phyloP scores from a whole-genome alignment of 345 rosid species.

The Linum lewisii region DNA sequence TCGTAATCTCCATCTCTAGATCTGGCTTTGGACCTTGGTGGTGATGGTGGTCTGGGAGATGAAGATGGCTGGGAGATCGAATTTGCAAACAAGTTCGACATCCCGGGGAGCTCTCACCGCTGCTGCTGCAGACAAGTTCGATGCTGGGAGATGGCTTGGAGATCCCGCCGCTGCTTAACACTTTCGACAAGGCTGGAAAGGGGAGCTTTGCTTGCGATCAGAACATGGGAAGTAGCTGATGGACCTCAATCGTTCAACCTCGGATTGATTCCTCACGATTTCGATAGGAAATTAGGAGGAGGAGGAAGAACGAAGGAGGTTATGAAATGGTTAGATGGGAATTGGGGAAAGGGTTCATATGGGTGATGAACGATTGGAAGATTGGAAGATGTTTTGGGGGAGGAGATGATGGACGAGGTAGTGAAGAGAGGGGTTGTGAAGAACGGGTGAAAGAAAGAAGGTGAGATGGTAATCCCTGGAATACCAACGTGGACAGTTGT shows the following conservation, averaged over 20 bases:
- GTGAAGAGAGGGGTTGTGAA: constrained; percentile 22
- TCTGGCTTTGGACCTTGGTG: too few relatives aligned
- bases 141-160: constrained; percentile 14
- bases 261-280: constrained; percentile 19
- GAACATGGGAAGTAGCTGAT: constrained; percentile 1
- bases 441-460: constrained; percentile 37
- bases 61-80: too few relatives aligned
- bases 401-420: constrained; percentile 12
- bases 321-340: constrained; percentile 29
- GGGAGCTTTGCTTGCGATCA: constrained; percentile 14
- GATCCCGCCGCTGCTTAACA: constrained; percentile 30
- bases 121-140: too few relatives aligned
- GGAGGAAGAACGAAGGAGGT: neutral
- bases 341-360: constrained; percentile 37
- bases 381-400: constrained; percentile 24
- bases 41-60: too few relatives aligned
- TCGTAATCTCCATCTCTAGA: too few relatives aligned
- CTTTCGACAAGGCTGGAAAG: constrained; percentile 30
- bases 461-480: constrained; percentile 27
- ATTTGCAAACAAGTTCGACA: constrained; percentile 9
- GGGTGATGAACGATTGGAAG: constrained; percentile 32
- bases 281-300: constrained; percentile 1
- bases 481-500: too few relatives aligned
- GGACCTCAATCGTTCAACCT: constrained; percentile 23
- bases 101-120: constrained; percentile 31